A percentile compares a stretch with the other conserved stretches of the same genome.
phyloP scores from a whole-genome alignment of 345 rosid species.

The Pistacia vera region DNA sequence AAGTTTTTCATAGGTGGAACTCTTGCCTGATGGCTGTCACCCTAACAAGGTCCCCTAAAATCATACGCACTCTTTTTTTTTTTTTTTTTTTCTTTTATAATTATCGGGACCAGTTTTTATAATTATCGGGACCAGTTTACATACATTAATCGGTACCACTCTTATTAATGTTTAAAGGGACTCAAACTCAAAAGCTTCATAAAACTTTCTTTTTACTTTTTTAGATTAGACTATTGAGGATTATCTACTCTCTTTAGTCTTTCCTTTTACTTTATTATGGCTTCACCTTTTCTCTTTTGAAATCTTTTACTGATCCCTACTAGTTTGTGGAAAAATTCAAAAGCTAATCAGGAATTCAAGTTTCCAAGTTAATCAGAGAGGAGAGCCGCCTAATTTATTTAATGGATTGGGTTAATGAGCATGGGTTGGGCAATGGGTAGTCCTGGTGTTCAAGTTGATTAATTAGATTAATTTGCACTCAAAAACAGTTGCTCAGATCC shows the following conservation, averaged over 20 bases:
- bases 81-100: too few species aligned
- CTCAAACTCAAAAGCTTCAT: too few species aligned
- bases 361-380: background rate
- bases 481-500: background rate
- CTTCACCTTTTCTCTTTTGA: background rate
- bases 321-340: too few species aligned
- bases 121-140: too few species aligned
- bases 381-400: slow-evolving; percentile 1
- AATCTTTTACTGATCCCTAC: background rate
- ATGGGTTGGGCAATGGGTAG: background rate
- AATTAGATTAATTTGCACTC: slow-evolving; percentile 15
- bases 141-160: too few species aligned
- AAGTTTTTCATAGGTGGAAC: slow-evolving; percentile 12
- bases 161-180: too few species aligned
- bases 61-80: slow-evolving; percentile 2
- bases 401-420: background rate
- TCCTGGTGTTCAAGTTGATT: background rate
- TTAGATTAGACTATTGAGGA: too few species aligned
- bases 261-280: slow-evolving; percentile 6
- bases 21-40: slow-evolving; percentile 12
- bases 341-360: background rate
- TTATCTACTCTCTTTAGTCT: too few species aligned
- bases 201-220: too few species aligned
- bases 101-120: too few species aligned
- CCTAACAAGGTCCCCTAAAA: slow-evolving; percentile 20